These are phyloP conservation scores for Alternaria brassicicola DNA, from an alignment of 2,329 filamentous ascomycete genomes.

Conservation along the genomic window DNA sequence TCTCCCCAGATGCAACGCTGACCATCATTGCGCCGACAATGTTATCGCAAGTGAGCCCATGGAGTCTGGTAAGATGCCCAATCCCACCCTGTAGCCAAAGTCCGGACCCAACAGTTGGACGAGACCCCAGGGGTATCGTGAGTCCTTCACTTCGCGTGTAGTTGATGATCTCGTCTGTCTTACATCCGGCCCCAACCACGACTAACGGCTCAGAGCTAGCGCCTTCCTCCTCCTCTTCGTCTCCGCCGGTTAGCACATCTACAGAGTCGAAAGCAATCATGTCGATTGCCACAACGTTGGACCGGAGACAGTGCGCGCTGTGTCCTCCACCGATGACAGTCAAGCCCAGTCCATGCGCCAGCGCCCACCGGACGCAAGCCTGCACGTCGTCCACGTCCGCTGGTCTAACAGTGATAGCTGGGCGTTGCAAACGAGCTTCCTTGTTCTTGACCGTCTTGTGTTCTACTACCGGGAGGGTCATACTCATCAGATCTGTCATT, in stretches of 20 bases:
- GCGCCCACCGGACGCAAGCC: conserved; percentile 63
- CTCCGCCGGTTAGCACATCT: conserved; percentile 47
- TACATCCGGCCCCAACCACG: conserved; percentile 63
- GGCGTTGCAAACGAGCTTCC: conserved; percentile 55
- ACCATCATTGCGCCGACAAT: conserved; percentile 67
- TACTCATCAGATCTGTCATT: conserved; percentile 52
- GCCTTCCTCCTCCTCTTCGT: conserved; percentile 25
- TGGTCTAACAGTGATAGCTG: conserved; percentile 56
- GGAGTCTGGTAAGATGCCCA: conserved; percentile 61
- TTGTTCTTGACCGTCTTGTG: conserved; percentile 57
- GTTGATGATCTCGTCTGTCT: conserved; percentile 59
- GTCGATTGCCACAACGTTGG: conserved; percentile 62
- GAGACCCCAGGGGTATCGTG: conserved; percentile 64
- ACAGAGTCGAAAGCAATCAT: conserved; percentile 63
- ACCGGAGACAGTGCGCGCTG: conserved; percentile 63
- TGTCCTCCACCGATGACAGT: conserved; percentile 65
- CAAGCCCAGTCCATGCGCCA: conserved; percentile 53
- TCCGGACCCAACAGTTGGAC: conserved; percentile 68
- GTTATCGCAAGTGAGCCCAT: conserved; percentile 65
- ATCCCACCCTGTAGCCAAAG: conserved; percentile 70
- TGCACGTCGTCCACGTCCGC: conserved; percentile 58
- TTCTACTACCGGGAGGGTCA: conserved; percentile 48
- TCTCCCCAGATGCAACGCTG: conserved; percentile 55
- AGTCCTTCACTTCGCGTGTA: conserved; percentile 56
- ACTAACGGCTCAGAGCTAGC: conserved; percentile 45